Evolutionary conservation across 2,329 filamentous ascomycete genomes (phyloP).

Genomic region (Ophiocordyceps unilateralis): DNA sequence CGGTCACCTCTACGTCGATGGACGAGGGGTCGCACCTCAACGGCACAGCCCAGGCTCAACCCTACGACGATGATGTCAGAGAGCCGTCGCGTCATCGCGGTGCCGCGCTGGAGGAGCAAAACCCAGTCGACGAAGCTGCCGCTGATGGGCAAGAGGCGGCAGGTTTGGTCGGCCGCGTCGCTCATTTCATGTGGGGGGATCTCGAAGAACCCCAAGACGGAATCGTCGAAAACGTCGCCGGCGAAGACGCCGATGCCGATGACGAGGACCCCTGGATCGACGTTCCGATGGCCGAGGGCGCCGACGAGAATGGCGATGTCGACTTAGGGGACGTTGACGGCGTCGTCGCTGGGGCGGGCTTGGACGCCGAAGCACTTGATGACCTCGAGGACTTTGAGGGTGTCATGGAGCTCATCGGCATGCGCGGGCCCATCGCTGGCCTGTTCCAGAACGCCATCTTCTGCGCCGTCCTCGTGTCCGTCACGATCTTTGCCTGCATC

Average conservation of each 20-base stretch:
- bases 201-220: constrained; percentile 15
- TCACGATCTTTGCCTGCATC: constrained; percentile 71
- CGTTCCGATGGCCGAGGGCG: constrained; percentile 11
- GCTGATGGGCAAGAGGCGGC: constrained; percentile 5
- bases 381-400: constrained; percentile 92
- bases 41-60: neutral
- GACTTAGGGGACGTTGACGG: constrained; percentile 22
- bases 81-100: constrained; percentile 1
- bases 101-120: constrained; percentile 4
- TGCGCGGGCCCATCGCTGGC: constrained; percentile 81
- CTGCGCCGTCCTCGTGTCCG: constrained; percentile 73
- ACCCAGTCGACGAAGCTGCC: constrained; percentile 1
- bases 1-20: neutral
- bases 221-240: constrained; percentile 18
- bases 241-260: constrained; percentile 9
- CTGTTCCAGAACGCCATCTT: constrained; percentile 92
- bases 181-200: constrained; percentile 46
- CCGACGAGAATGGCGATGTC: constrained; percentile 23
- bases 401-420: constrained; percentile 86
- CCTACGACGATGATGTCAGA: constrained; percentile 1
- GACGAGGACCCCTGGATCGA: constrained; percentile 34
- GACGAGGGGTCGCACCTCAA: neutral
- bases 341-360: constrained; percentile 38
- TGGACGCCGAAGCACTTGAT: constrained; percentile 62
- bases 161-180: constrained; percentile 19